Evolutionary conservation across 192 early-diverging fungal species (phyloP).

Genomic region (Coemansia sp.): DNA sequence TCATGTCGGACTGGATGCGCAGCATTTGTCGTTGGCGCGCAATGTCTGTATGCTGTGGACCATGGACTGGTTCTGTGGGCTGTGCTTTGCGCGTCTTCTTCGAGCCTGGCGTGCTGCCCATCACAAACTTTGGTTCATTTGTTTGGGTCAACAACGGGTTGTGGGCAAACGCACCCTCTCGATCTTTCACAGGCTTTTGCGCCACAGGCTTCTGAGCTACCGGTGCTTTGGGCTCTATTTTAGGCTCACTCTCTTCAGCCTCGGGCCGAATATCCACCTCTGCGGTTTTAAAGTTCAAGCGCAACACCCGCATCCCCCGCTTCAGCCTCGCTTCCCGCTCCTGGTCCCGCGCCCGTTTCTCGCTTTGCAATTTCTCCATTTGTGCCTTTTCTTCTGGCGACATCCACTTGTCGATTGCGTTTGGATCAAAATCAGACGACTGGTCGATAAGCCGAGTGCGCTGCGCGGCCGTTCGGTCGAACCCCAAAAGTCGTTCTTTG

Average conservation of each 20-base stretch:
- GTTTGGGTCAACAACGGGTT: slow-evolving; percentile 21
- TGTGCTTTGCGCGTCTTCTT: slow-evolving; percentile 2
- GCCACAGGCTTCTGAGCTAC: background rate
- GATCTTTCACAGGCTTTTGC: no score
- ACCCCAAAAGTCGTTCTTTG: slow-evolving; percentile 48
- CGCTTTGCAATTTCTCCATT: slow-evolving; percentile 12
- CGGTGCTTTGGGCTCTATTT: background rate
- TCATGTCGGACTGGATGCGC: slow-evolving; percentile 35
- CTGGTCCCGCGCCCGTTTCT: slow-evolving; percentile 4
- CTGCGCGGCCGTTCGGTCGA: slow-evolving; percentile 52
- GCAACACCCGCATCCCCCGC: slow-evolving; percentile 45
- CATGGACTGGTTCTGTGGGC: background rate
- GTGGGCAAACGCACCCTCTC: slow-evolving; percentile 27
- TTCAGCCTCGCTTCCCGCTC: slow-evolving; percentile 31
- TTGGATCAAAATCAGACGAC: slow-evolving; percentile 36
- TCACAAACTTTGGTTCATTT: slow-evolving; percentile 32
- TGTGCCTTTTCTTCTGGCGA: slow-evolving; percentile 37
- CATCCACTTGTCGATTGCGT: slow-evolving; percentile 46
- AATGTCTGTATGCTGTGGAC: slow-evolving; percentile 1
- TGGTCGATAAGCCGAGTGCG: slow-evolving; percentile 52
- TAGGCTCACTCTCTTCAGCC: background rate
- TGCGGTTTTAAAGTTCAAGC: slow-evolving; percentile 20
- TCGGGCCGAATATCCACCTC: slow-evolving; percentile 15
- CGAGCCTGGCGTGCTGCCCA: slow-evolving; percentile 1
- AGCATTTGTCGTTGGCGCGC: slow-evolving; percentile 24